Evolutionary conservation across 2,329 filamentous ascomycete genomes (phyloP).

Genomic region (Fusarium subtropicale): DNA sequence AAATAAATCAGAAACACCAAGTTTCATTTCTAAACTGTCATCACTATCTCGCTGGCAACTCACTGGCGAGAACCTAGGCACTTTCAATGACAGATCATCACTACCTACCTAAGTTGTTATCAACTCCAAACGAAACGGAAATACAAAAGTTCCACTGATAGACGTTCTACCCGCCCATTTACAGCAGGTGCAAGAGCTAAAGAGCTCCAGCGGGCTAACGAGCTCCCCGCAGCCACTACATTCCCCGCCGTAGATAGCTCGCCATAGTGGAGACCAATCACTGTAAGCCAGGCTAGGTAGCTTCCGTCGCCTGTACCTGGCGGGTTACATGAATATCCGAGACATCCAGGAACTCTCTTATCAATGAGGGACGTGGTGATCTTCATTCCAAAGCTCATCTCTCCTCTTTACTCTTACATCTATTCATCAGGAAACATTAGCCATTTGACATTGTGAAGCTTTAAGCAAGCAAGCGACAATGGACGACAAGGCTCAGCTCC

Average conservation of each 20-base stretch:
- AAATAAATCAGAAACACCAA: background rate
- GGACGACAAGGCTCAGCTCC: constrained; percentile 58
- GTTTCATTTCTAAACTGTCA: background rate
- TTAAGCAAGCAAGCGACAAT: constrained; percentile 31
- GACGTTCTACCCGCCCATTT: background rate
- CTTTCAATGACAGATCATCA: background rate
- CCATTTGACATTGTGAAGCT: constrained; percentile 3
- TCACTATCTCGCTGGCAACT: background rate
- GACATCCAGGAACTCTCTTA: constrained; percentile 15
- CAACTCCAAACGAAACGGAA: background rate
- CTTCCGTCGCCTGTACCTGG: constrained; percentile 3
- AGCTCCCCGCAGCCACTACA: constrained; percentile 3
- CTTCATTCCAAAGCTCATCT: constrained; percentile 32
- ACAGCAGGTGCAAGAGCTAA: background rate
- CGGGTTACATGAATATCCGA: background rate
- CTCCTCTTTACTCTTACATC: constrained; percentile 11
- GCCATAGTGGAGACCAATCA: constrained; percentile 33
- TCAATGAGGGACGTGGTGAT: constrained; percentile 18
- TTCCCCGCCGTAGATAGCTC: constrained; percentile 18
- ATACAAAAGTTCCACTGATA: constrained; percentile 22
- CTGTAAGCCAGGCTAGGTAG: constrained; percentile 2
- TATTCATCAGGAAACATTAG: background rate
- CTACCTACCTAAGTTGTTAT: background rate
- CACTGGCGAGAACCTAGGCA: too few species aligned
- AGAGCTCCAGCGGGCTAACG: too few species aligned